These are phyloP conservation scores for Secale cereale DNA, from an alignment of 176 grass and related monocot genomes.

Conservation along the genomic window DNA sequence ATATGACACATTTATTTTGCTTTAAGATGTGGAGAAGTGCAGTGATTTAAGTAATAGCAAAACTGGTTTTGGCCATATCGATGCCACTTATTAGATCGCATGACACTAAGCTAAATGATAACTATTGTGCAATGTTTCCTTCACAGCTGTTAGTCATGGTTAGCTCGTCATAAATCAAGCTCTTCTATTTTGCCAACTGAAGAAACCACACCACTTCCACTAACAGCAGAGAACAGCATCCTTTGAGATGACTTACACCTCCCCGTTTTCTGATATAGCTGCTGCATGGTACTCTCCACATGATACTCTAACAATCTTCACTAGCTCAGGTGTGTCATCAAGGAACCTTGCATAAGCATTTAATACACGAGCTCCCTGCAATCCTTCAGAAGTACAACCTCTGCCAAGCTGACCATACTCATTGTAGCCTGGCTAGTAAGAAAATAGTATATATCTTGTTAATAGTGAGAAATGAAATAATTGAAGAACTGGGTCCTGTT, in stretches of 20 bases:
- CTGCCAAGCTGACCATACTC: constrained; percentile 97
- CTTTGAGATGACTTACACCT: constrained; percentile 89
- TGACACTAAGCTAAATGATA: not conserved
- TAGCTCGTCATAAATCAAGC: constrained; percentile 12
- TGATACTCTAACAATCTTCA: constrained; percentile 81
- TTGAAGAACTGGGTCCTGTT: constrained; percentile 1
- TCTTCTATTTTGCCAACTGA: constrained; percentile 34
- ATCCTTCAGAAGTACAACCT: constrained; percentile 90
- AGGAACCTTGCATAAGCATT: constrained; percentile 89
- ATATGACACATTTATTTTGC: not conserved
- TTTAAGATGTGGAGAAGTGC: constrained; percentile 1
- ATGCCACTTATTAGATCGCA: not conserved
- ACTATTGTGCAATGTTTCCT: not conserved
- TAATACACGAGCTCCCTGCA: constrained; percentile 82
- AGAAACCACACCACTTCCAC: constrained; percentile 47
- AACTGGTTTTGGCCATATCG: not conserved
- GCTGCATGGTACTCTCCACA: constrained; percentile 97
- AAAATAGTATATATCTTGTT: constrained; percentile 39
- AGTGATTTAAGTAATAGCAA: not conserved
- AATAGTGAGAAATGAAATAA: constrained; percentile 27
- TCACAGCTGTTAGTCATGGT: constrained; percentile 28
- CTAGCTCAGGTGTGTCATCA: constrained; percentile 84
- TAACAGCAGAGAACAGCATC: constrained; percentile 49
- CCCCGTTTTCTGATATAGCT: constrained; percentile 86
- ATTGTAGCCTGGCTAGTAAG: constrained; percentile 97